A percentile compares a stretch with the other conserved stretches of the same genome.
Conservation (phyloP, 192 early-diverging fungal species). For the Pilaira anomala region DNA sequence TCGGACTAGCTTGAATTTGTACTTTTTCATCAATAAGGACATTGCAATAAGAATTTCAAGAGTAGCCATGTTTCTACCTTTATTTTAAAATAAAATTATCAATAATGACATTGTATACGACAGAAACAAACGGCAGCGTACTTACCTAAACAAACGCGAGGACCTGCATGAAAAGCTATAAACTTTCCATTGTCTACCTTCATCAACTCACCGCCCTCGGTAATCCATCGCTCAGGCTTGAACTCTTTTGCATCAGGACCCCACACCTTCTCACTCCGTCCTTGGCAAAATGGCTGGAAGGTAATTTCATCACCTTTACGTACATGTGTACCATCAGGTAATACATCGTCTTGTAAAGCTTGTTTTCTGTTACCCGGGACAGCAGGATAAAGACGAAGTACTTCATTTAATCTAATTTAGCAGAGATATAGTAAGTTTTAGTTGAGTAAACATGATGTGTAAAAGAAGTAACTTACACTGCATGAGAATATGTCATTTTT, state of each 20-base stretch:
- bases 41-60: conserved; percentile 40
- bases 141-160: conserved; percentile 32
- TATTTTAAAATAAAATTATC: too few species aligned
- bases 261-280: conserved; percentile 54
- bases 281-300: conserved; percentile 52
- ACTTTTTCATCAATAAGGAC: conserved; percentile 35
- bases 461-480: conserved; percentile 36
- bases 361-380: conserved; percentile 60
- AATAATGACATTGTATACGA: neutral
- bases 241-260: conserved; percentile 60
- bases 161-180: conserved; percentile 57
- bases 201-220: conserved; percentile 24
- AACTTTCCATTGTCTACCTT: conserved; percentile 43
- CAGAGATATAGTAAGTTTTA: too few species aligned
- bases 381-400: conserved; percentile 62
- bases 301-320: conserved; percentile 46
- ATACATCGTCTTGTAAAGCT: conserved; percentile 50
- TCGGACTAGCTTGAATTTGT: conserved; percentile 36
- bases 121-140: neutral
- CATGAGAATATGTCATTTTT: conserved; percentile 38
- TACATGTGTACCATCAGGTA: conserved; percentile 58
- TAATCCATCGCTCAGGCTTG: conserved; percentile 59
- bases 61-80: conserved; percentile 43
- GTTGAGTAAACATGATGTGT: too few species aligned
- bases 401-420: conserved; percentile 48